A percentile compares a stretch with the other conserved stretches of the same genome.
Evolutionary conservation across 768 basidiomycete species (phyloP).

Genomic region (Russula brevipes): DNA sequence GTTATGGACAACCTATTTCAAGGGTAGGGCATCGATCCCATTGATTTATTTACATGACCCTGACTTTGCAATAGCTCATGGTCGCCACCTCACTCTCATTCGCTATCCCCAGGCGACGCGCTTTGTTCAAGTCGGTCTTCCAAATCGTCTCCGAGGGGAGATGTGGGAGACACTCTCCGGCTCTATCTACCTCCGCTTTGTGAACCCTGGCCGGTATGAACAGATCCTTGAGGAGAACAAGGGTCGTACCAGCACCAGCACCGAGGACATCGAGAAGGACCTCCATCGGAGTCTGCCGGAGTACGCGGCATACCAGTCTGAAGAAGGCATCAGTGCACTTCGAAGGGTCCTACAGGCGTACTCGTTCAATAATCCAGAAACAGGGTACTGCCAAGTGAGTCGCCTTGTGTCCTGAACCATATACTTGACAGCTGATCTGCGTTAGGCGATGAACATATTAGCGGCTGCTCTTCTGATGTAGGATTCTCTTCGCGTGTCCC

Average conservation of each 20-base stretch:
- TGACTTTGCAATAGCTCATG: constrained; percentile 58
- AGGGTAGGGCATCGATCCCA: constrained; percentile 42
- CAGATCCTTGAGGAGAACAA: constrained; percentile 68
- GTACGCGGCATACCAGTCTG: constrained; percentile 91
- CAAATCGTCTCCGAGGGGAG: constrained; percentile 90
- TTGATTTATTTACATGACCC: background rate
- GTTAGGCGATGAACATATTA: constrained; percentile 93
- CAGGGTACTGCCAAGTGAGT: constrained; percentile 88
- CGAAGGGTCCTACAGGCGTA: constrained; percentile 92
- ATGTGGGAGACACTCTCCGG: constrained; percentile 98
- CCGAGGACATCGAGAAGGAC: constrained; percentile 99
- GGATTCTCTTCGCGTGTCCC: constrained; percentile 26
- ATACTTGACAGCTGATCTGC: constrained; percentile 6
- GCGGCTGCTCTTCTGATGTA: constrained; percentile 93
- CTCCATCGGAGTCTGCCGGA: constrained; percentile 93
- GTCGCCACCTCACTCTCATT: constrained; percentile 89
- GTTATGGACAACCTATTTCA: constrained; percentile 87
- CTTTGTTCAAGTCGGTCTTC: constrained; percentile 95
- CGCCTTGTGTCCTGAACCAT: background rate
- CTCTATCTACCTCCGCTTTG: constrained; percentile 83
- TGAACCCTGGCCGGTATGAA: constrained; percentile 79
- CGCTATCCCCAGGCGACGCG: constrained; percentile 96
- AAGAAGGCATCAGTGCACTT: constrained; percentile 79
- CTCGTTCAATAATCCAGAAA: constrained; percentile 89
- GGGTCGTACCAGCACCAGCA: constrained; percentile 78